Evolutionary conservation across 768 basidiomycete species (phyloP).

Genomic region (Trametes sanguinea): DNA sequence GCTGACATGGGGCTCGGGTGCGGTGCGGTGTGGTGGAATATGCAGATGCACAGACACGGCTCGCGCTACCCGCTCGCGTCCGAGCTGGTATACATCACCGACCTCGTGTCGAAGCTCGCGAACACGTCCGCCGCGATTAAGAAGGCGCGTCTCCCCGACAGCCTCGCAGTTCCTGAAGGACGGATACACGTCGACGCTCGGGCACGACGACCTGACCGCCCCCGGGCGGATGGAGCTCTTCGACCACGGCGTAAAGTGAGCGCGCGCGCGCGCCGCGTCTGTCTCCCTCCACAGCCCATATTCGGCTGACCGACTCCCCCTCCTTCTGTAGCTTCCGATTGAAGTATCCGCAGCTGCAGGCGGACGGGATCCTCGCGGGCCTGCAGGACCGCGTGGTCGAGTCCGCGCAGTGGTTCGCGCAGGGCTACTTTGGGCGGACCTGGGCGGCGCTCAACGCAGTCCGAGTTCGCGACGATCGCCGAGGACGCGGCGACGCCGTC

Average conservation of each 20-base stretch:
- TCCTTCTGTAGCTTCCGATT: slow-evolving; percentile 30
- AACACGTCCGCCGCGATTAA: slow-evolving; percentile 28
- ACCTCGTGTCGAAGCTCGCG: slow-evolving; percentile 37
- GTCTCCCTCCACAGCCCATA: too few species aligned
- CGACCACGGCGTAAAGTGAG: slow-evolving; percentile 42
- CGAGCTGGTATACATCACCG: slow-evolving; percentile 35
- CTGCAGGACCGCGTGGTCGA: slow-evolving; percentile 42
- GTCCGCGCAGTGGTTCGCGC: slow-evolving; percentile 43
- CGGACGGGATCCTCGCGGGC: slow-evolving; percentile 33
- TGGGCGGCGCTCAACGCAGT: slow-evolving; percentile 31
- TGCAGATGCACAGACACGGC: slow-evolving; percentile 45
- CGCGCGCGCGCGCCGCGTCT: too few species aligned
- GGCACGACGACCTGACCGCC: slow-evolving; percentile 39
- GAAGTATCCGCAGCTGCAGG: slow-evolving; percentile 33
- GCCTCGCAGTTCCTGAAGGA: slow-evolving; percentile 41
- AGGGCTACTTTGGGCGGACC: slow-evolving; percentile 40
- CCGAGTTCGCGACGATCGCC: slow-evolving; percentile 33
- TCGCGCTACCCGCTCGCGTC: slow-evolving; percentile 40
- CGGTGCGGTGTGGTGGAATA: background rate
- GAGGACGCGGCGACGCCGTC: slow-evolving; percentile 40
- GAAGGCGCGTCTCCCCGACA: slow-evolving; percentile 34
- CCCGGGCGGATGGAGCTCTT: slow-evolving; percentile 43
- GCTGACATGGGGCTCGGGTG: too few species aligned
- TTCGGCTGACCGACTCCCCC: background rate
- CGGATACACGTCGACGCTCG: slow-evolving; percentile 38